These are phyloP conservation scores for Aspergillus thermomutatus DNA, from an alignment of 2,329 filamentous ascomycete genomes.

Conservation along the genomic window DNA sequence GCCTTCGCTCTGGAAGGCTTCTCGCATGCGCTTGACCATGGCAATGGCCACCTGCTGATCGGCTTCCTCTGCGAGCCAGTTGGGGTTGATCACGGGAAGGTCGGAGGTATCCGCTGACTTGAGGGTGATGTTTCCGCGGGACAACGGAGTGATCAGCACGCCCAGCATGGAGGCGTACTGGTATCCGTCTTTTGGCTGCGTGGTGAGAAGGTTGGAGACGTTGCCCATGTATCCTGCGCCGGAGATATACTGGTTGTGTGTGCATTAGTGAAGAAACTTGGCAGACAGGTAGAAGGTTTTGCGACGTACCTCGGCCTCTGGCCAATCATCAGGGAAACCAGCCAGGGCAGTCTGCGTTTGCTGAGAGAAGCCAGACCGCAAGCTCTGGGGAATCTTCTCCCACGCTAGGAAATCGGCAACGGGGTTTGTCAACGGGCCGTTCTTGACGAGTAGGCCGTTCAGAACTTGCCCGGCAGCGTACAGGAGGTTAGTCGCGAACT, in stretches of 20 bases:
- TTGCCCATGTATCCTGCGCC: too few species aligned
- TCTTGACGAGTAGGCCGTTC: too few species aligned
- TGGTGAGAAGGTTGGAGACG: too few species aligned
- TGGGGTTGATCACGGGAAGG: constrained; percentile 44
- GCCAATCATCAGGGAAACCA: constrained; percentile 28
- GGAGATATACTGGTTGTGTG: too few species aligned
- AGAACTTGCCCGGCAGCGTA: too few species aligned
- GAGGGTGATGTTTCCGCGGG: constrained; percentile 46
- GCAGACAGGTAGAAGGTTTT: too few species aligned
- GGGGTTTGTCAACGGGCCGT: constrained; percentile 4
- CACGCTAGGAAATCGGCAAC: constrained; percentile 13
- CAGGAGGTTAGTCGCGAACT: too few species aligned
- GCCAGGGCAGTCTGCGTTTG: constrained; percentile 4
- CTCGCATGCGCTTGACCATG: constrained; percentile 40
- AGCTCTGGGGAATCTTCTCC: constrained; percentile 19
- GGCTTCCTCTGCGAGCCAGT: constrained; percentile 40
- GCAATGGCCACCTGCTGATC: constrained; percentile 45
- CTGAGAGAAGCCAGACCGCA: constrained; percentile 10
- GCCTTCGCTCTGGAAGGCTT: constrained; percentile 26
- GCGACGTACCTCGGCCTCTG: constrained; percentile 24
- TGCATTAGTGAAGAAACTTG: too few species aligned
- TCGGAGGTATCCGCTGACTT: constrained; percentile 28
- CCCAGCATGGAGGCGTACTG: too few species aligned
- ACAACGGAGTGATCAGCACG: too few species aligned
- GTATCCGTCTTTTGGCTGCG: too few species aligned